Percentiles rank a stretch among this genome's conserved stretches.
Conservation (phyloP, 2,329 filamentous ascomycete species). For the Magnaporthiopsis poae region DNA sequence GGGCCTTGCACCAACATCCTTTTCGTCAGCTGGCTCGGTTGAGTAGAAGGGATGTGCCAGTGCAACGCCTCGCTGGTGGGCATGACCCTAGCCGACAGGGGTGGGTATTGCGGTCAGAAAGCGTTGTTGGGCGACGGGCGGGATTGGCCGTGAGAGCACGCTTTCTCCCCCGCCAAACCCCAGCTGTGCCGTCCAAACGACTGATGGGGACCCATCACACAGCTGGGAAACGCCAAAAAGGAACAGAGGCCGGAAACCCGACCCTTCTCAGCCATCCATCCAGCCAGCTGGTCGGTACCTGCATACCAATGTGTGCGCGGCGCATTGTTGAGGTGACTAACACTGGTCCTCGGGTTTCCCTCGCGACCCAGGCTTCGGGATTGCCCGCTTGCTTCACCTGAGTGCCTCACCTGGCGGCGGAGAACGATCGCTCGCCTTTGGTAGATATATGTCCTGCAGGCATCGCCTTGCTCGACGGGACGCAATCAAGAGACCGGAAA, state of each 20-base stretch:
- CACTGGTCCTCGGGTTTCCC: background rate
- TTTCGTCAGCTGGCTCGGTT: background rate
- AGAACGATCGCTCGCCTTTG: background rate
- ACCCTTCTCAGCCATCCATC: background rate
- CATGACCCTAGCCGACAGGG: background rate
- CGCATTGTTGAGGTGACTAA: background rate
- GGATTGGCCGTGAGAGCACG: background rate
- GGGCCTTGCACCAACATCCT: background rate
- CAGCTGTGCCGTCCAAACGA: background rate
- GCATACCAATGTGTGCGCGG: background rate
- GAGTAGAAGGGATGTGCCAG: background rate
- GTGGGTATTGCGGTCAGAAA: background rate
- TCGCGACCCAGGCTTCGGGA: background rate
- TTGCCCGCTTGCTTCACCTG: background rate
- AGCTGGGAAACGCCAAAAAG: background rate
- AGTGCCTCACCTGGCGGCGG: no score
- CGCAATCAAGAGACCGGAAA: background rate
- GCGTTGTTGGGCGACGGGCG: background rate
- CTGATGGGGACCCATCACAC: background rate
- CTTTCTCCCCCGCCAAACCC: background rate
- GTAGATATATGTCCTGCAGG: background rate
- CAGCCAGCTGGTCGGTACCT: background rate
- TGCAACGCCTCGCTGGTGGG: background rate
- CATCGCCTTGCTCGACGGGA: background rate
- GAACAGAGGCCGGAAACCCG: background rate